Base-by-base conservation (phyloP, 2,329 filamentous ascomycete genomes). In the Tolypocladium tundrense region DNA sequence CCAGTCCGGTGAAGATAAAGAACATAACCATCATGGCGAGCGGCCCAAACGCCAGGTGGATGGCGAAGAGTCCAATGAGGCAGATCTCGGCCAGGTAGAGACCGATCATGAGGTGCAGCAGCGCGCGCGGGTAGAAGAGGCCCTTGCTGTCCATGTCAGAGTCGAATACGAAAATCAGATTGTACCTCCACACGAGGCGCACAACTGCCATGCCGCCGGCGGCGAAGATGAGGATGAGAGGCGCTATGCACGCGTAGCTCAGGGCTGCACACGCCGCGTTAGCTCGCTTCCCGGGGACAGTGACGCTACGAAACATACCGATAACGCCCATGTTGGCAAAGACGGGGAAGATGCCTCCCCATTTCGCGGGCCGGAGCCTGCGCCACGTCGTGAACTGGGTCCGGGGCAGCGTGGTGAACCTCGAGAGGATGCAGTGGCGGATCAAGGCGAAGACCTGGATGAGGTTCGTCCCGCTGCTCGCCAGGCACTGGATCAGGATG, bases 401-500 rank as follows among this genome's bases (percentile, higher is more conserved):
- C 55, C 91, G 84, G 0, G 94, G 94, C 0, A 85, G 88, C 70
- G 91, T 90, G 53, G 92, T 76, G 7, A 96, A 69, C 55, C 85
- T 84, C 68, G 88, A 89, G 37, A 95, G 72, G 53, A 92, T 72
- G 55, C 70, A 67, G 14, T 77, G 75, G 1, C 75, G 69, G 8
- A 76, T 62, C 0, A 97, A 80, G 19, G 91, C 90, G 16, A 78
- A 75, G 0, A 80, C 69, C 64, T 95, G 90, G 2, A 95, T 78
- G 6, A 97, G 73, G 1, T 88, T 82, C 53, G 86, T 83, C 0
- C 90, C 82, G 4, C 91, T 88, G 60, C 93, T 85, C 1, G 87
- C 87, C 59, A 97, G 73, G 40, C 93, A 95, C 72, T 97, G 94
- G 3, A 99, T 83, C 39, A 97, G 84, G 63, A 99, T 95, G 75